These are phyloP conservation scores for Fusarium sp. DNA, from an alignment of 2,329 filamentous ascomycete genomes.

Conservation along the genomic window DNA sequence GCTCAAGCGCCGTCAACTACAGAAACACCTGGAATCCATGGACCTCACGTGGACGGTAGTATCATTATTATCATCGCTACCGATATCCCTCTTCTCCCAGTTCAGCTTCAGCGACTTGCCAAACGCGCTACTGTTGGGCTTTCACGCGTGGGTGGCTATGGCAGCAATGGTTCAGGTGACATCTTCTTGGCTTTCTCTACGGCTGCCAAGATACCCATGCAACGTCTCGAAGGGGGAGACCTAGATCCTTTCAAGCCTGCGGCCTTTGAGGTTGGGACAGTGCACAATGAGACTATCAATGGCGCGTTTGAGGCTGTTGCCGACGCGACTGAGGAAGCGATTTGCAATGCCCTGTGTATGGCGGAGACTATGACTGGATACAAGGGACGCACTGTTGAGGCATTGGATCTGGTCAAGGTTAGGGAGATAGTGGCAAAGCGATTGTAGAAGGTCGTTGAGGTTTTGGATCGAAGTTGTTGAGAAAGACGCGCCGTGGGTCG, in stretches of 20 bases:
- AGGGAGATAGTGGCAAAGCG: slow-evolving; percentile 59
- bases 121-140: slow-evolving; percentile 73
- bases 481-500: background rate
- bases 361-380: slow-evolving; percentile 69
- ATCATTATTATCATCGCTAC: slow-evolving; percentile 52
- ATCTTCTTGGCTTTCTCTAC: slow-evolving; percentile 77
- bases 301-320: slow-evolving; percentile 71
- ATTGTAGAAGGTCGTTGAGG: background rate
- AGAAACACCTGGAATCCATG: slow-evolving; percentile 36
- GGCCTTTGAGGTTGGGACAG: slow-evolving; percentile 28
- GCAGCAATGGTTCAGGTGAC: slow-evolving; percentile 72
- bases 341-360: slow-evolving; percentile 73
- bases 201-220: slow-evolving; percentile 61
- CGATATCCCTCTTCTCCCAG: slow-evolving; percentile 49
- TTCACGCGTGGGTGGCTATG: slow-evolving; percentile 70
- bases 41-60: slow-evolving; percentile 52
- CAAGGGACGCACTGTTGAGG: slow-evolving; percentile 62
- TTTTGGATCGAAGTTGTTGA: no score
- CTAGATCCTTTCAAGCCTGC: slow-evolving; percentile 58
- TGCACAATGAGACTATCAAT: slow-evolving; percentile 71
- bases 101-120: slow-evolving; percentile 61
- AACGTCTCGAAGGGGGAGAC: slow-evolving; percentile 46
- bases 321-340: slow-evolving; percentile 74
- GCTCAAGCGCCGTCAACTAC: slow-evolving; percentile 46
- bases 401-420: slow-evolving; percentile 60